phyloP scores from a whole-genome alignment of 768 basidiomycete genomes.

The Russula vinacea region DNA sequence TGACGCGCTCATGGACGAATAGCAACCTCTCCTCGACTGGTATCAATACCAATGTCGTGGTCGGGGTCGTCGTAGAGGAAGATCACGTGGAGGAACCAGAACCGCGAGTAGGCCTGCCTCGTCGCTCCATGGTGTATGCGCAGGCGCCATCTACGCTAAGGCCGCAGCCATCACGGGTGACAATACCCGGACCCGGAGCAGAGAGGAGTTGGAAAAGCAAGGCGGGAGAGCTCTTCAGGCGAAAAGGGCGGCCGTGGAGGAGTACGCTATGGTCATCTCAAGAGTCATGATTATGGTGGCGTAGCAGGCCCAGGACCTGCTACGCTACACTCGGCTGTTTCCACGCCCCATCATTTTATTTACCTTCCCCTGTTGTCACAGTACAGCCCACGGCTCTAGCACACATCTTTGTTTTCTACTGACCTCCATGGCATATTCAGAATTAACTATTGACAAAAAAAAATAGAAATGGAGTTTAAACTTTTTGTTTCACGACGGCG shows the following conservation, averaged over 20 bases:
- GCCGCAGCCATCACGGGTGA: conserved; percentile 12
- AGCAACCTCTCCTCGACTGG: conserved; percentile 1
- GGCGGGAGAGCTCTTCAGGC: conserved; percentile 18
- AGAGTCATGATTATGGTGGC: background rate
- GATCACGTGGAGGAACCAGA: conserved; percentile 21
- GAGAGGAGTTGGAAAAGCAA: conserved; percentile 21
- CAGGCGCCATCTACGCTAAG: conserved; percentile 15
- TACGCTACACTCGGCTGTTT: background rate
- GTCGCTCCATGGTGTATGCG: conserved; percentile 8
- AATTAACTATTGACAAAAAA: background rate
- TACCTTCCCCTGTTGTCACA: background rate
- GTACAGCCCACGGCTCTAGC: background rate
- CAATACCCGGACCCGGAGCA: conserved; percentile 20
- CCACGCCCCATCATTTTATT: background rate
- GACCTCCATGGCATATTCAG: conserved; percentile 1
- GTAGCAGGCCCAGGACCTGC: background rate
- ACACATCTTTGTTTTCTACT: background rate
- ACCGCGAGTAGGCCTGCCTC: conserved; percentile 1
- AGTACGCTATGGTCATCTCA: conserved; percentile 5
- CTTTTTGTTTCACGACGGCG: background rate
- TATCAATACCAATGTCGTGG: conserved; percentile 21
- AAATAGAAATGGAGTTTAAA: background rate
- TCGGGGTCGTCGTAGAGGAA: conserved; percentile 30
- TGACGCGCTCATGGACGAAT: conserved; percentile 25
- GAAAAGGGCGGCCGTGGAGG: conserved; percentile 1